These are phyloP conservation scores for Boletellus emodensis DNA, from an alignment of 768 basidiomycete genomes.

Conservation along the genomic window DNA sequence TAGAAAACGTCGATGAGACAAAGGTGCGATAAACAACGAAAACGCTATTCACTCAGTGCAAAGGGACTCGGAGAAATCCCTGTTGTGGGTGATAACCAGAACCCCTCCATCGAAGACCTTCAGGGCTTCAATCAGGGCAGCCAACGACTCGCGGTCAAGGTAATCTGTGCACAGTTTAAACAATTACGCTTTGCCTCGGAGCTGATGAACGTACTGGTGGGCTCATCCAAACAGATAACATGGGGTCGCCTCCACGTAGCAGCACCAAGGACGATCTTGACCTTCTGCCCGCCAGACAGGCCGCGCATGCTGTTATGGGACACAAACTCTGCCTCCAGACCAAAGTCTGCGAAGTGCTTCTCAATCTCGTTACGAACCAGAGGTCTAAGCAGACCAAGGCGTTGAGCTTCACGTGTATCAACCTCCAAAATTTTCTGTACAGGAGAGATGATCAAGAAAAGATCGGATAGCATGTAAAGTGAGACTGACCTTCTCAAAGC, in stretches of 20 bases:
- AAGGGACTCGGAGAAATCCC: constrained; percentile 97
- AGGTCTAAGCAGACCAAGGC: constrained; percentile 89
- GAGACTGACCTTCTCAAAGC: constrained; percentile 80
- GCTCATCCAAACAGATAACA: constrained; percentile 95
- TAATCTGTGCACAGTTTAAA: constrained; percentile 57
- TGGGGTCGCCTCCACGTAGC: constrained; percentile 99
- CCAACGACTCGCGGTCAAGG: constrained; percentile 98
- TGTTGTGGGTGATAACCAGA: constrained; percentile 95
- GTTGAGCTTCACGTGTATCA: constrained; percentile 96
- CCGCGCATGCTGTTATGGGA: constrained; percentile 99
- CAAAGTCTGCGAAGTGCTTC: constrained; percentile 99
- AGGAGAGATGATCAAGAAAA: background rate
- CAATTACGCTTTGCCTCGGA: background rate
- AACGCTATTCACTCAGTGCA: constrained; percentile 67
- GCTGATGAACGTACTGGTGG: constrained; percentile 61
- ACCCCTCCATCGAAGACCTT: constrained; percentile 99
- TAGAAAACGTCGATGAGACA: constrained; percentile 12
- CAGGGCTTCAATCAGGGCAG: constrained; percentile 96
- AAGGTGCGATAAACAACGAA: background rate
- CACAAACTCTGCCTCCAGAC: constrained; percentile 98
- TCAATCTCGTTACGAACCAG: constrained; percentile 98
- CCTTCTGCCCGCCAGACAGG: constrained; percentile 98
- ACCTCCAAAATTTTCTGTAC: constrained; percentile 90
- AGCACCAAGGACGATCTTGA: constrained; percentile 97
- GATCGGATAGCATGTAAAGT: background rate